These are phyloP conservation scores for Psilocybe sp. DNA, from an alignment of 768 basidiomycete genomes.

Conservation along the genomic window DNA sequence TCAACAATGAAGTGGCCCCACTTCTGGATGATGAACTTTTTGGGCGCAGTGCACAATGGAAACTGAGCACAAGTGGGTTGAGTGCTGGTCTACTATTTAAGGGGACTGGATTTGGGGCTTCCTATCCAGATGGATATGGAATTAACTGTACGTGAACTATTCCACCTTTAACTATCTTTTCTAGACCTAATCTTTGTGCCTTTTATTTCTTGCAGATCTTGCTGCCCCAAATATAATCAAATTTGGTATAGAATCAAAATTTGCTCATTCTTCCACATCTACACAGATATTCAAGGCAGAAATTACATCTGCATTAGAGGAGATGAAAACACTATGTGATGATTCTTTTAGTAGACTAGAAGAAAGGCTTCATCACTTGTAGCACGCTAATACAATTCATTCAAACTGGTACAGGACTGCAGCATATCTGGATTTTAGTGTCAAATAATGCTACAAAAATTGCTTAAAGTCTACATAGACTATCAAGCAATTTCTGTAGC, in stretches of 20 bases:
- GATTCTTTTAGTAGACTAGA: constrained; percentile 10
- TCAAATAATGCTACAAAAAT: not conserved
- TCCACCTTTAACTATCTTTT: constrained; percentile 1
- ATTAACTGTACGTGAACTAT: constrained; percentile 85
- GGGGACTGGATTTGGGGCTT: constrained; percentile 88
- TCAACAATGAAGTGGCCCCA: constrained; percentile 50
- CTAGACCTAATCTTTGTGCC: not conserved
- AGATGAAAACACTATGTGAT: constrained; percentile 63
- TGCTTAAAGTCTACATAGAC: not conserved
- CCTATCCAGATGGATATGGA: constrained; percentile 86
- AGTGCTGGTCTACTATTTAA: constrained; percentile 84
- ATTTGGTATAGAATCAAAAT: constrained; percentile 93
- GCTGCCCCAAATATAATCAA: constrained; percentile 77
- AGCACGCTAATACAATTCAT: constrained; percentile 4
- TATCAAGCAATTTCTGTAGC: not conserved
- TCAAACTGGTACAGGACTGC: not conserved
- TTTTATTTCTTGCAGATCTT: constrained; percentile 53
- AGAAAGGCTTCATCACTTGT: constrained; percentile 28
- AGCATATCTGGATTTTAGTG: not conserved
- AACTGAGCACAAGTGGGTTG: constrained; percentile 84
- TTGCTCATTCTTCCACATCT: constrained; percentile 64
- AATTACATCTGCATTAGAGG: constrained; percentile 58
- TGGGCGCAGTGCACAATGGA: constrained; percentile 76
- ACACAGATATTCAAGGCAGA: constrained; percentile 65
- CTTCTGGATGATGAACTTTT: constrained; percentile 82